phyloP scores from a whole-genome alignment of 1,284 basidiomycete species.

The Rhodotorula sp. region DNA sequence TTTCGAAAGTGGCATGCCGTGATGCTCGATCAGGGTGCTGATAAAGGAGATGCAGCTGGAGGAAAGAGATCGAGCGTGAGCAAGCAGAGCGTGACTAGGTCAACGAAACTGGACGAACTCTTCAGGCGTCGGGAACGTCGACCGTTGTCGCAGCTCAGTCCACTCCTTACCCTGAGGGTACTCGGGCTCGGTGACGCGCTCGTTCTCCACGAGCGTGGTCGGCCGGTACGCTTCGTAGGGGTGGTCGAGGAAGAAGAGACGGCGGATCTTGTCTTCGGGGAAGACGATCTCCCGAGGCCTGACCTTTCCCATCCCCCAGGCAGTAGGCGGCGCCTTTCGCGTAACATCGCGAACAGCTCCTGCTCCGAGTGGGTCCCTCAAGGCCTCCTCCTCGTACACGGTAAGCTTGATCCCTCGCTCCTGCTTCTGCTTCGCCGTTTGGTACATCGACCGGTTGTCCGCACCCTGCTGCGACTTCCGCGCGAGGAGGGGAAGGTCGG shows the following conservation, averaged over 20 bases:
- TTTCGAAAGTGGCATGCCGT: slow-evolving; percentile 65
- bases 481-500: slow-evolving; percentile 43
- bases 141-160: slow-evolving; percentile 73
- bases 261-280: slow-evolving; percentile 77
- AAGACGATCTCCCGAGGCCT: slow-evolving; percentile 69
- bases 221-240: slow-evolving; percentile 92
- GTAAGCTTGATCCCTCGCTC: slow-evolving; percentile 18
- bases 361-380: slow-evolving; percentile 36
- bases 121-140: slow-evolving; percentile 52
- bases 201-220: slow-evolving; percentile 67
- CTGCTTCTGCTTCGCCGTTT: slow-evolving; percentile 38
- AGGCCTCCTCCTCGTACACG: slow-evolving; percentile 33
- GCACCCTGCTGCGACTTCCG: slow-evolving; percentile 9
- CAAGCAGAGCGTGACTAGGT: neutral
- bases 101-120: slow-evolving; percentile 63
- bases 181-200: slow-evolving; percentile 53
- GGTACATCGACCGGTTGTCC: slow-evolving; percentile 52
- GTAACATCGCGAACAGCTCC: slow-evolving; percentile 36
- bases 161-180: slow-evolving; percentile 63
- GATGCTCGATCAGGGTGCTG: slow-evolving; percentile 69
- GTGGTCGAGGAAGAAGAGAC: slow-evolving; percentile 92
- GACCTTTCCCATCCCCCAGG: slow-evolving; percentile 50
- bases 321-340: slow-evolving; percentile 23
- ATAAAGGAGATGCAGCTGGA: slow-evolving; percentile 75
- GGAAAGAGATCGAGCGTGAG: neutral